Evolutionary conservation across 1,284 basidiomycete species (phyloP), one percentile per base, ranked within the genome.

Genomic region (Ceratobasidium theobromae): DNA sequence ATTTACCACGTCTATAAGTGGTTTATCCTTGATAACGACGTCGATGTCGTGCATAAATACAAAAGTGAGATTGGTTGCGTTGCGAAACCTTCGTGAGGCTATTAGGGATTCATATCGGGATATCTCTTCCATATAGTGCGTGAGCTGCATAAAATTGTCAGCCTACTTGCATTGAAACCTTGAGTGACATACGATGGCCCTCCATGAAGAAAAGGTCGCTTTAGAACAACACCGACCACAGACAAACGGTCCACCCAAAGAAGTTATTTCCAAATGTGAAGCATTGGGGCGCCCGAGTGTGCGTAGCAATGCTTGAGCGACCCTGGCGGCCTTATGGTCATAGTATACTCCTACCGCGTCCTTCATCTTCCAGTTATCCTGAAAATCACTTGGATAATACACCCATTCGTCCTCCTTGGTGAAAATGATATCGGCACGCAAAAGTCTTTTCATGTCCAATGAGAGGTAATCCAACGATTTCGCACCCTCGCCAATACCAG

Each of bases 401-500:
- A 21, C 3, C 2, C n/a, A 6, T 4, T 4, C 6, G 4, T 12
- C 18, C n/a, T 46, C 21, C 8, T 25, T 23, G 18, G 16, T 51
- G 40, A 62, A 51, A 11, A 41, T 35, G 8, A 46, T 11, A 30
- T 62, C 58, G 12, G 58, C 58, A 28, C 58, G 58, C 4, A 62
- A 46, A 6, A 62, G 46, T 4, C 33, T 43, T 14, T 30, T 43
- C 18, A 41, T 14, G 12, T 52, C 27, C 6, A 21, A 2, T 2
- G 58, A 32, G n/a, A 62, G 58, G 16, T 8, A 16, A 38, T 38
- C 35, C 9, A 38, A 8, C 35, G 35, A 38, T 8, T 8, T 38
- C 9, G 8, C 35, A 8, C 35, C 35, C 8, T 8, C 8, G 35
- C 35, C 35, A 38, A 38, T 38, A 38, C 16, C 9, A 38, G 9